phyloP scores from a whole-genome alignment of 169 alveolate genomes.

The Plasmodium gaboni region DNA sequence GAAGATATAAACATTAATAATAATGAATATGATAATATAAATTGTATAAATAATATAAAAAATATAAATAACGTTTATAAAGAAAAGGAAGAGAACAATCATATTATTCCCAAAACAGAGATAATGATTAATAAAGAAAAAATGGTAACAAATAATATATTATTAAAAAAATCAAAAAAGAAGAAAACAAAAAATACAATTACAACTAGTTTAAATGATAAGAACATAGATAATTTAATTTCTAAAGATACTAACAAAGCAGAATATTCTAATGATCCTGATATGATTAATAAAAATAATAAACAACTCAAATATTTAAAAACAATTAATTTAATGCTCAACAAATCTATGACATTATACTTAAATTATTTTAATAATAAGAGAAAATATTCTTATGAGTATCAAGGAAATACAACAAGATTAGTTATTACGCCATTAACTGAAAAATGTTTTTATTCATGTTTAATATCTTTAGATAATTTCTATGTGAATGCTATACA shows the following conservation, averaged over 20 bases:
- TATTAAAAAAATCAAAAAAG: slow-evolving; percentile 8
- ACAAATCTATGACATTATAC: slow-evolving; percentile 83
- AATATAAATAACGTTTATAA: not conserved
- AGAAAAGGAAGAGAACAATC: slow-evolving; percentile 4
- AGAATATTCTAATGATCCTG: slow-evolving; percentile 9
- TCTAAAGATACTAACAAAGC: slow-evolving; percentile 17
- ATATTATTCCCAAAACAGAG: not conserved
- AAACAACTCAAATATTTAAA: slow-evolving; percentile 55
- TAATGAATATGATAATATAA: no score
- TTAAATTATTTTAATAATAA: slow-evolving; percentile 95
- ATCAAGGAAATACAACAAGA: slow-evolving; percentile 97
- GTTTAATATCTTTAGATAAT: slow-evolving; percentile 94
- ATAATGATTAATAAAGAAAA: slow-evolving; percentile 6
- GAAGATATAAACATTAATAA: no score
- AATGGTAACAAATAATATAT: not conserved
- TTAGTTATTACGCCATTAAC: slow-evolving; percentile 97
- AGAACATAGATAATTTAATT: slow-evolving; percentile 1
- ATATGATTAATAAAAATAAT: slow-evolving; percentile 39
- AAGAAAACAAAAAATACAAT: slow-evolving; percentile 20
- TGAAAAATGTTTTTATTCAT: slow-evolving; percentile 97
- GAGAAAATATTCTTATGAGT: slow-evolving; percentile 96
- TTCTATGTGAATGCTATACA: slow-evolving; percentile 97
- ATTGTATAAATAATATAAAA: not conserved
- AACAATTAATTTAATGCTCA: slow-evolving; percentile 67
- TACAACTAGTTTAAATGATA: slow-evolving; percentile 6